A percentile compares a stretch with the other conserved stretches of the same genome.
Conservation (phyloP, 177 flowering plant species). For the Telopea speciosissima region DNA sequence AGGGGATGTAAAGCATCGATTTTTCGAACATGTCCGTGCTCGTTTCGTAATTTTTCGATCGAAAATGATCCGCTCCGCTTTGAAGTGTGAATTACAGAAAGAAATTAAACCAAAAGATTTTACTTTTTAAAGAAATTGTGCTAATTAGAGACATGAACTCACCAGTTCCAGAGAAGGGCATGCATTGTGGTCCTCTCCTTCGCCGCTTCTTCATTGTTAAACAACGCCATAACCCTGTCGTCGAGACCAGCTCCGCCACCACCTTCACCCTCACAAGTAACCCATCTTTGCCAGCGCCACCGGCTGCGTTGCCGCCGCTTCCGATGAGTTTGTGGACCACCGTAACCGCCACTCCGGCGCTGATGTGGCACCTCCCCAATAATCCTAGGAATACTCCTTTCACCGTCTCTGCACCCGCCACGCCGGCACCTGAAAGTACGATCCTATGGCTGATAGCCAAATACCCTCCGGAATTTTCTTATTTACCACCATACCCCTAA, state of each 20-base stretch:
- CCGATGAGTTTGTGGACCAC: conserved; percentile 49
- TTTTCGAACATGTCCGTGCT: conserved; percentile 87
- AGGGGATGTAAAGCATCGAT: conserved; percentile 80
- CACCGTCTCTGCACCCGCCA: conserved; percentile 68
- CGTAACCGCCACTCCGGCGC: conserved; percentile 68
- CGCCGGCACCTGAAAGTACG: conserved; percentile 66
- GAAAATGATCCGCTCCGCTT: conserved; percentile 84
- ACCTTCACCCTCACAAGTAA: conserved; percentile 50
- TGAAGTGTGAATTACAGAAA: neutral
- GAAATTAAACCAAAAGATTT: neutral
- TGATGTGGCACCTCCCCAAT: conserved; percentile 70
- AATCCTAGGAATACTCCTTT: conserved; percentile 75
- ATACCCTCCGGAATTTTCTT: conserved; percentile 76
- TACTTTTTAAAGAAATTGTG: neutral
- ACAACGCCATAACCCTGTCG: conserved; percentile 69
- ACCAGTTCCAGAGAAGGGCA: conserved; percentile 91
- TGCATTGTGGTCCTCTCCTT: conserved; percentile 83
- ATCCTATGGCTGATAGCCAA: conserved; percentile 86
- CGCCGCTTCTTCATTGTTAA: conserved; percentile 38
- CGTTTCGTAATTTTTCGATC: conserved; percentile 55
- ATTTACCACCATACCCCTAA: conserved; percentile 62
- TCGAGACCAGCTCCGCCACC: conserved; percentile 76
- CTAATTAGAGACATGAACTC: conserved; percentile 8
- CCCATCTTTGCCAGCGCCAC: conserved; percentile 40
- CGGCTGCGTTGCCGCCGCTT: conserved; percentile 18